Base-by-base conservation (phyloP, 768 basidiomycete species). In the Chlorophyllum brunneum region DNA sequence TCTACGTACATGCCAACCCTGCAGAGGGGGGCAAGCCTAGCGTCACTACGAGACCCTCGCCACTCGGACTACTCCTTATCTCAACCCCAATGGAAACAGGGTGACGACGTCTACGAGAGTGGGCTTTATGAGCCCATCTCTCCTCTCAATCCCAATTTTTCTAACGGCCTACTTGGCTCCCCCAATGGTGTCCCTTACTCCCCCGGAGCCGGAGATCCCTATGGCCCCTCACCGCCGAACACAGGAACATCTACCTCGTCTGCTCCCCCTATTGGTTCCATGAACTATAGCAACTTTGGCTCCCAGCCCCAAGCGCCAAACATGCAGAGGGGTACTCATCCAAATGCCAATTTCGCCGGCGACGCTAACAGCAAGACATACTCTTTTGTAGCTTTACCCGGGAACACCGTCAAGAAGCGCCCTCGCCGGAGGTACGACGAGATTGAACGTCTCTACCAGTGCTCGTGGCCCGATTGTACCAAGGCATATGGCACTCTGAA, bases 401-500 rank as follows among this genome's bases (percentile, higher is more conserved):
- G 89, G 18, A 90, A 90, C 60, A 75, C 84, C 13, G 80, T 92
- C 53, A 87, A 83, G 67, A 92, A 92, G 69, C 82, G 89, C 41
- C 89, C 89, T n/a, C 77, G 89, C 9, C 76, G 89, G 58, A 78
- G 89, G 38, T 91, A 90, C 67, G 95, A 98, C 66, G 95, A 98
- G 78, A 97, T 98, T 59, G 94, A 97, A 70, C 83, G 95, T 23
- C 70, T 95, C 47, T 98, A 98, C 65, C 80, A 81, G 51, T 98
- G 95, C 74, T 85, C 86, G 44, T 91, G 83, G 80, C 80, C 79
- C 3, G 77, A 82, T 38, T 86, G 83, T 58, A 76, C 82, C 50
- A 95, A 95, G 71, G 78, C 89, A 23, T 97, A 95, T 62, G 94
- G 94, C 26, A 97, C 94, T 3, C 76, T 98, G 43, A 98, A 99